phyloP scores from a whole-genome alignment of 1,284 basidiomycete species.

The Heterobasidion parviporum region DNA sequence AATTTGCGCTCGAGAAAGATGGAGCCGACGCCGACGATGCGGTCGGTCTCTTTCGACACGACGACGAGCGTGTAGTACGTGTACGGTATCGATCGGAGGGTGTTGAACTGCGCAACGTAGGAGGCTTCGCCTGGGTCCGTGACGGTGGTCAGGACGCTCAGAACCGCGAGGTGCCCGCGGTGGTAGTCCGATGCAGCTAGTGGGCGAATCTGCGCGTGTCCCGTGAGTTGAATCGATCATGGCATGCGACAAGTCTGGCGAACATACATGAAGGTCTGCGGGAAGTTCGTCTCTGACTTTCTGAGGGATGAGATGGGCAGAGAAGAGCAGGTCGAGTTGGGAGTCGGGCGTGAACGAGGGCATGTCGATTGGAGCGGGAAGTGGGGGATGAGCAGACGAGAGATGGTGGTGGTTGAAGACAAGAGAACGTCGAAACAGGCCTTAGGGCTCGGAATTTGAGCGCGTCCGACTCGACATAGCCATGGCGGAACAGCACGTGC shows the following conservation, averaged over 20 bases:
- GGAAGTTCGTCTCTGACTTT: conserved; percentile 53
- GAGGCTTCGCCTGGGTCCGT: conserved; percentile 70
- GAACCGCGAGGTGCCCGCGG: conserved; percentile 79
- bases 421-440: no score
- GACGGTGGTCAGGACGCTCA: conserved; percentile 72
- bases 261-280: conserved; percentile 44
- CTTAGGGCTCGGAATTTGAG: no score
- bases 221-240: not conserved
- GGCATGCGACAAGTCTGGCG: not conserved
- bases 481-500: no score
- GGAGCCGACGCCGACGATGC: conserved; percentile 79
- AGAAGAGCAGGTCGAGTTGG: conserved; percentile 71
- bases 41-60: conserved; percentile 66
- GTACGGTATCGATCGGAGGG: conserved; percentile 40
- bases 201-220: conserved; percentile 67
- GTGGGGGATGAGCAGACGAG: no score
- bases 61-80: conserved; percentile 88
- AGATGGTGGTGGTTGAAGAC: no score
- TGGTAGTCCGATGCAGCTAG: conserved; percentile 80
- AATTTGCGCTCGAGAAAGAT: conserved; percentile 93
- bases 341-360: conserved; percentile 54
- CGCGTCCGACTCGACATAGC: no score
- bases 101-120: conserved; percentile 63
- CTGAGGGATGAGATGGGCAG: conserved; percentile 54
- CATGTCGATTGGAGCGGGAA: not conserved